Conservation (phyloP, 2,329 filamentous ascomycete genomes). For the Rasamsonia emersonii region DNA sequence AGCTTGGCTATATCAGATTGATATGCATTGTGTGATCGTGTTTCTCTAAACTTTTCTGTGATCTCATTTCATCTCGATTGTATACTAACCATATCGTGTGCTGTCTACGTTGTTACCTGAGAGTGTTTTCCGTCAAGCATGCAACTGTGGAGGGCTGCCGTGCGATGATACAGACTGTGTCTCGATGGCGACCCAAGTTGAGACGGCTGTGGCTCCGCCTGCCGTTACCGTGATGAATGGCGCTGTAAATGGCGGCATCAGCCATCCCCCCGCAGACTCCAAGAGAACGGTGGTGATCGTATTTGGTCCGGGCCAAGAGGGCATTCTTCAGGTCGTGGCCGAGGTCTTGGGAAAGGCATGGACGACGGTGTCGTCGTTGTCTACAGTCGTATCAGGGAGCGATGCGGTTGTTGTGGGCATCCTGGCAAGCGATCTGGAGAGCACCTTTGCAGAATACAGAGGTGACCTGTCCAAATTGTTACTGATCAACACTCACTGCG, state of each 20-base stretch:
- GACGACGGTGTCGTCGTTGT: conserved; percentile 50
- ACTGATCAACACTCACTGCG: conserved; percentile 67
- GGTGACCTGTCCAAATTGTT: conserved; percentile 46
- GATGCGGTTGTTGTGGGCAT: conserved; percentile 61
- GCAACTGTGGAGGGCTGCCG: conserved; percentile 9
- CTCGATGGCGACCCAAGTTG: conserved; percentile 24
- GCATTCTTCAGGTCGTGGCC: conserved; percentile 65
- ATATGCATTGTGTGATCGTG: no score
- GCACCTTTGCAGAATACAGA: conserved; percentile 51
- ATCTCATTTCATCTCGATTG: no score
- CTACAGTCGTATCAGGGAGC: conserved; percentile 46
- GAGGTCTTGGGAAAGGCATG: conserved; percentile 70
- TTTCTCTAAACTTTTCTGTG: no score
- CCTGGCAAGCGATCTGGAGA: conserved; percentile 47
- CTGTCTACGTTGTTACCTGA: neutral
- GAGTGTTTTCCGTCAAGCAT: conserved; percentile 2
- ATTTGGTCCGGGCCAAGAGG: conserved; percentile 62
- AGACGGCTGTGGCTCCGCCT: conserved; percentile 17
- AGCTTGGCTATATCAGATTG: no score
- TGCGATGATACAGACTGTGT: conserved; percentile 28
- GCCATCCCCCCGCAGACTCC: conserved; percentile 9
- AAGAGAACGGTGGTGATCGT: conserved; percentile 50
- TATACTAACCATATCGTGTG: no score
- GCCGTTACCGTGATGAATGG: conserved; percentile 14
- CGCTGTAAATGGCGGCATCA: neutral